A percentile compares a stretch with the other conserved stretches of the same genome.
Conservation (phyloP, 345 rosid species). For the Brassica napus region DNA sequence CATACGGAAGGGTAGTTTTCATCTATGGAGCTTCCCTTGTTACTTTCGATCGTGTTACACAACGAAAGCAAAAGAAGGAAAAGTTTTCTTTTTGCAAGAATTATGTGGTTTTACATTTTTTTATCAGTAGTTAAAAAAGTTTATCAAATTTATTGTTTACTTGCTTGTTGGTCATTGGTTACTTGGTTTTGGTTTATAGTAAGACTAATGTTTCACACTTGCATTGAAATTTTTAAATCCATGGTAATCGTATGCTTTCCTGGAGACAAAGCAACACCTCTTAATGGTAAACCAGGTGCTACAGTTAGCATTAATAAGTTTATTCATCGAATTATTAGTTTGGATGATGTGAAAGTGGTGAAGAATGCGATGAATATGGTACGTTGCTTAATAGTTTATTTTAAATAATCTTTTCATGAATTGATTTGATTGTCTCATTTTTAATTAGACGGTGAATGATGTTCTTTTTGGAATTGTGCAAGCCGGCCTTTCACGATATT, state of each 20-base stretch:
- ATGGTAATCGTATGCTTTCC: slow-evolving; percentile 37
- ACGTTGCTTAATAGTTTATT: background rate
- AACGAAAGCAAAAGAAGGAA: too few relatives aligned
- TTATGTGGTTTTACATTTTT: too few relatives aligned
- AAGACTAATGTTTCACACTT: slow-evolving; percentile 48
- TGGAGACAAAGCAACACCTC: slow-evolving; percentile 42
- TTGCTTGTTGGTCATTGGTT: background rate
- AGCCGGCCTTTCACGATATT: slow-evolving; percentile 60
- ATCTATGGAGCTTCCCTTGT: too few relatives aligned
- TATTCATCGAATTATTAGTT: slow-evolving; percentile 44
- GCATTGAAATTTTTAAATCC: slow-evolving; percentile 45
- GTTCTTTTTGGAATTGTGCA: slow-evolving; percentile 57
- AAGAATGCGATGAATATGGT: slow-evolving; percentile 28
- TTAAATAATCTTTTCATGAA: background rate
- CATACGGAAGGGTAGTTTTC: too few relatives aligned
- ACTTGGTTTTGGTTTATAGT: slow-evolving; percentile 40
- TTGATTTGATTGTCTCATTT: background rate
- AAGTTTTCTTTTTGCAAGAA: too few relatives aligned
- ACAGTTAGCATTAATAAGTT: slow-evolving; percentile 6
- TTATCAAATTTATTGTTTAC: background rate
- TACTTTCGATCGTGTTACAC: too few relatives aligned
- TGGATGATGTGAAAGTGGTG: slow-evolving; percentile 9
- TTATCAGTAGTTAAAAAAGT: too few relatives aligned
- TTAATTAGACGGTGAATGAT: slow-evolving; percentile 45
- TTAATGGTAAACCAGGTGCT: slow-evolving; percentile 35